Conservation (phyloP, 768 basidiomycete species). For the Auricularia heimuer region DNA sequence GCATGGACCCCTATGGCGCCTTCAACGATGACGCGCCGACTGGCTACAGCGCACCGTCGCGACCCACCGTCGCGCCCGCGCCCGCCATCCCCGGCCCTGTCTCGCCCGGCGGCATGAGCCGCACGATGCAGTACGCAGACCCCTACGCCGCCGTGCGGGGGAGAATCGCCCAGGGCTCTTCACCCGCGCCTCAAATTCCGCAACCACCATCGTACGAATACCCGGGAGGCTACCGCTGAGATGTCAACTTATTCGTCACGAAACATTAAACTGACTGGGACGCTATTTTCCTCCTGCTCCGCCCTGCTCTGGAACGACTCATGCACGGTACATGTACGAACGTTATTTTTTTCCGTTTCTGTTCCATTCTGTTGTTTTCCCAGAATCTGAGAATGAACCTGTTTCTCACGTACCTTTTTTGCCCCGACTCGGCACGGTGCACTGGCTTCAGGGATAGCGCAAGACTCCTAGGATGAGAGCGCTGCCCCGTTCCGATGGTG, state of each 20-base stretch:
- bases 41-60: slow-evolving; percentile 39
- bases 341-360: background rate
- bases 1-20: slow-evolving; percentile 83
- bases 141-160: slow-evolving; percentile 78
- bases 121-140: slow-evolving; percentile 91
- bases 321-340: background rate
- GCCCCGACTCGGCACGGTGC: too few relatives aligned
- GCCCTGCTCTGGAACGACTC: too few relatives aligned
- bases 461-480: too few relatives aligned
- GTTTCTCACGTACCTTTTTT: too few relatives aligned
- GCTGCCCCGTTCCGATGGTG: too few relatives aligned
- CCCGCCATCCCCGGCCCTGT: slow-evolving; percentile 30
- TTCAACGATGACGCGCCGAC: slow-evolving; percentile 81
- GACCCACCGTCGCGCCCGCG: slow-evolving; percentile 12
- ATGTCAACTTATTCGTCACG: background rate
- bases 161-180: slow-evolving; percentile 27
- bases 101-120: slow-evolving; percentile 42
- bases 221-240: slow-evolving; percentile 1
- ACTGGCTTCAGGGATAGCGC: too few relatives aligned
- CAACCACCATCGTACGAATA: slow-evolving; percentile 9
- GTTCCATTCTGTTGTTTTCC: background rate
- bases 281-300: background rate
- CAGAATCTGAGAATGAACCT: too few relatives aligned
- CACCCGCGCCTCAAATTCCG: slow-evolving; percentile 4
- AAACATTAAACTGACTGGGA: background rate